These are phyloP conservation scores for Ceratocystis destructans DNA, from an alignment of 2,329 filamentous ascomycete genomes.

Conservation along the genomic window DNA sequence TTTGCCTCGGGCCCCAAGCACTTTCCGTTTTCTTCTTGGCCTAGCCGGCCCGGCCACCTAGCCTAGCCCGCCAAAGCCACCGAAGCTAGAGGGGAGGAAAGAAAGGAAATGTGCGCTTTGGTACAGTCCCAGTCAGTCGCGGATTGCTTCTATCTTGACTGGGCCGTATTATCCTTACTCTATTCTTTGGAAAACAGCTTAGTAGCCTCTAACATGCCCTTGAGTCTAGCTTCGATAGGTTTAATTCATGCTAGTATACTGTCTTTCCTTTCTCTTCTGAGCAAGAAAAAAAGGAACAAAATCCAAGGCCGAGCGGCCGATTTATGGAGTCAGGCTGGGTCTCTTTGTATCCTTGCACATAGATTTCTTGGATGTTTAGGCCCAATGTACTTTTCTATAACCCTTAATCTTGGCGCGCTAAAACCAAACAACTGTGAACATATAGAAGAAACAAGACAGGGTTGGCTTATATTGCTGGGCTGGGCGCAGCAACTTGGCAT, in stretches of 20 bases:
- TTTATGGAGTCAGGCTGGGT: neutral
- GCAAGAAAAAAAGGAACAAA: neutral
- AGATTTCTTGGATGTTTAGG: neutral
- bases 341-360: constrained; percentile 1
- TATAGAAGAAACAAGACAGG: too few relatives aligned
- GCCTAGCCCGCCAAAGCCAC: neutral
- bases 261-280: neutral
- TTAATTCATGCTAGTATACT: neutral
- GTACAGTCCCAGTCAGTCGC: neutral
- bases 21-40: neutral
- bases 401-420: neutral
- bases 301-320: neutral
- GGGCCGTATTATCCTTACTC: neutral
- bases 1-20: neutral
- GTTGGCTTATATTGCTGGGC: neutral
- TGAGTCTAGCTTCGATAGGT: neutral
- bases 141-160: neutral
- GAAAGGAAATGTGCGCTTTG: neutral
- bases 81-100: neutral
- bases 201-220: too few relatives aligned
- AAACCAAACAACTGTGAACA: neutral
- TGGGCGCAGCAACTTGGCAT: neutral
- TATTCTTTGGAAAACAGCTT: too few relatives aligned
- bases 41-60: neutral
- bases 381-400: neutral